Base-by-base conservation (phyloP, 2,329 filamentous ascomycete genomes). In the Xylaria hypoxylon region DNA sequence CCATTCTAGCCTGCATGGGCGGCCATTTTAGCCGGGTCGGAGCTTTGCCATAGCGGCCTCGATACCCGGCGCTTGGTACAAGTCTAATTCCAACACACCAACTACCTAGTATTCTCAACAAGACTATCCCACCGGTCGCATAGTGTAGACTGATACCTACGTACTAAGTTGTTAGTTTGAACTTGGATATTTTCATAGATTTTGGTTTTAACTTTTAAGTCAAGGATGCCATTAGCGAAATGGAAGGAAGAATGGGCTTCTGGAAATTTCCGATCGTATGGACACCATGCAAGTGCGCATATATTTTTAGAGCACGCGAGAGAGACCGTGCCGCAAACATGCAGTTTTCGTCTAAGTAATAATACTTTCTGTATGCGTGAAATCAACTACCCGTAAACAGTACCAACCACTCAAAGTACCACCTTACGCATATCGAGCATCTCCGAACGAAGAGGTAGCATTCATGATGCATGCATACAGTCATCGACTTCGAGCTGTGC, bases 271-370 rank as follows among this genome's bases (percentile, higher is more conserved):
- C 22, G 33, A 42, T 53, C 17, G 15, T 42, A 31, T 24, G 51
- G 51, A 28, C 38, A 44, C 24, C 40, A 52, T 33, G 44, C 11
- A 17, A 19, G n/a, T n/a, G 42, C 2, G n/a, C 13, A n/a, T 26
- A 45, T 62, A 62, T 62, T 62, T 62, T 62, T 62, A 62, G 60
- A 56, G 26, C 50, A 15, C 3, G 5, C 31, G 31, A 15, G 35
- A 15, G 35, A 38, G 35, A 38, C 35, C 35, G 35, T 38, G 35
- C 35, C 24, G 17, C n/a, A 5, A 17, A 19, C 1, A 48, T 33
- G 56, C 44, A 35, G n/a, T 38, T n/a, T 33, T 65, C 62, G 62
- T 60, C 8, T 65, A 56, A 55, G 62, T 59, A 55, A 64, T 63
- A 35, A 26, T 26, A 26, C 40, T 24, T 50, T 33, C 24, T 22